Evolutionary conservation across 73 alveolate species (phyloP).

Genomic region (Tetrahymena thermophila): DNA sequence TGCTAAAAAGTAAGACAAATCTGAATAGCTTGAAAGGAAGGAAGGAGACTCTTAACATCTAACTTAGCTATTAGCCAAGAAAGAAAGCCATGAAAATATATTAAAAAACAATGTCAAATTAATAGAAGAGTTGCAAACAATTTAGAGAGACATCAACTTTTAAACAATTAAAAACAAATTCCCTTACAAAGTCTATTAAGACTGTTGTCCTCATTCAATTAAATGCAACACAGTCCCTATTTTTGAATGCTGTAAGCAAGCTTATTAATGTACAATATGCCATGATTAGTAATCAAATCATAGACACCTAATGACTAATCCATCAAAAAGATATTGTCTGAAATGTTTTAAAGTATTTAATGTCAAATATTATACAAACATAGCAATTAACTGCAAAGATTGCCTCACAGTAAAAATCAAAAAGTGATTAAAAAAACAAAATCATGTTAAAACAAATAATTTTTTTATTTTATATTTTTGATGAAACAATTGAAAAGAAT

Average conservation of each 20-base stretch:
- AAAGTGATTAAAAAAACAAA: background rate
- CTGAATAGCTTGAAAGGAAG: background rate
- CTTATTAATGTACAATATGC: slow-evolving; percentile 36
- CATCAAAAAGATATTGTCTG: slow-evolving; percentile 39
- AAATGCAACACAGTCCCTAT: slow-evolving; percentile 38
- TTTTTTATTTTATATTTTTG: no score
- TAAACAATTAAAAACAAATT: background rate
- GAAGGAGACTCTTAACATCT: background rate
- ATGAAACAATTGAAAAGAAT: no score
- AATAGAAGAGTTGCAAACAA: background rate
- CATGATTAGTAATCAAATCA: slow-evolving; percentile 20
- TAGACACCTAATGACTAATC: slow-evolving; percentile 20
- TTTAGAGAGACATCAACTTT: background rate
- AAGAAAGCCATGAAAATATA: background rate
- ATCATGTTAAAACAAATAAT: no score
- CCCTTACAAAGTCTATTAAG: slow-evolving; percentile 23
- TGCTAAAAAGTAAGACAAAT: background rate
- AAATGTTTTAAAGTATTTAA: slow-evolving; percentile 25
- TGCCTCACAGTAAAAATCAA: background rate
- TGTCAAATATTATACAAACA: slow-evolving; percentile 25
- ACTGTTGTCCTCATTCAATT: slow-evolving; percentile 18
- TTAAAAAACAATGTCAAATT: background rate
- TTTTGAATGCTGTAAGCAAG: slow-evolving; percentile 37
- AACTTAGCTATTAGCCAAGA: background rate
- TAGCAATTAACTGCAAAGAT: slow-evolving; percentile 28